Evolutionary conservation across 495 filamentous ascomycete genomes (phyloP).

Genomic region (Glutinoglossum americanum): DNA sequence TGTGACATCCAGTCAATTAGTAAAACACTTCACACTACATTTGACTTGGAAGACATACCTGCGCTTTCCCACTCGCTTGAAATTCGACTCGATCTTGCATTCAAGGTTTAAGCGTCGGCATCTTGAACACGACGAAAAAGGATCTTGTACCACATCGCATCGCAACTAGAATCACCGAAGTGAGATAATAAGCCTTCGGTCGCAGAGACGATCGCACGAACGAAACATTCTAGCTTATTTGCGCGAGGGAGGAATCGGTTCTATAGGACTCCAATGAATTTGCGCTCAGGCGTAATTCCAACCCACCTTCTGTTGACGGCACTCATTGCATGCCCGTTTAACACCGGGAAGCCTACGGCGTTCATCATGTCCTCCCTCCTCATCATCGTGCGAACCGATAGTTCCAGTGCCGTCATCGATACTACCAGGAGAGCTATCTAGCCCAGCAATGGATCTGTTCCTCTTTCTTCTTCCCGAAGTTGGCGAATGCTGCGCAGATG

Average conservation of each 20-base stretch:
- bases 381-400: constrained; percentile 22
- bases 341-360: constrained; percentile 37
- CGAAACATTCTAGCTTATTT: constrained; percentile 4
- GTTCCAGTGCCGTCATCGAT: constrained; percentile 20
- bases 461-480: constrained; percentile 16
- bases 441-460: constrained; percentile 23
- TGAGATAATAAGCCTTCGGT: constrained; percentile 1
- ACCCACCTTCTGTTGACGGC: constrained; percentile 77
- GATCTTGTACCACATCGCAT: constrained; percentile 78
- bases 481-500: not conserved
- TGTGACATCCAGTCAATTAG: not conserved
- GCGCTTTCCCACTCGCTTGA: constrained; percentile 82
- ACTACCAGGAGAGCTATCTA: constrained; percentile 52
- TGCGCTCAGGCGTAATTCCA: not conserved
- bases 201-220: constrained; percentile 1
- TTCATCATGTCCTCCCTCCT: constrained; percentile 28
- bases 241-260: not conserved
- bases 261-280: not conserved
- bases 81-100: constrained; percentile 86
- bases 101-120: constrained; percentile 70
- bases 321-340: constrained; percentile 87
- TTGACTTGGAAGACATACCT: constrained; percentile 10
- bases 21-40: not conserved
- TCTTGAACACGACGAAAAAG: constrained; percentile 58
- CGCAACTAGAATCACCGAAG: constrained; percentile 33